These are phyloP conservation scores for Pichia eremophila DNA, from an alignment of 805 yeast species.

Conservation along the genomic window DNA sequence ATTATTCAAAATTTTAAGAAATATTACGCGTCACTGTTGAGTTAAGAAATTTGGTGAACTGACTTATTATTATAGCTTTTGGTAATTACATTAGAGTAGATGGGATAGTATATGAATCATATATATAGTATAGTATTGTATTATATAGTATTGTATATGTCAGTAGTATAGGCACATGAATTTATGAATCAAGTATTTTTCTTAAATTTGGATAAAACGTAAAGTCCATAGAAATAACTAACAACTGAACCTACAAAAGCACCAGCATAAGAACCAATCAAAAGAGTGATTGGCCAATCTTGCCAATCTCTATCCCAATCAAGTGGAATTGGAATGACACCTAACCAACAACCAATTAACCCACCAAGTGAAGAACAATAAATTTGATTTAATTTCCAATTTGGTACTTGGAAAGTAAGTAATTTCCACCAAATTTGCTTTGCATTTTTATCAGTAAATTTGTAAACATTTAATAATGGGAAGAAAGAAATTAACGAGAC, in stretches of 20 bases:
- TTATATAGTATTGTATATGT: no score
- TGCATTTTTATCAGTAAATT: conserved; percentile 29
- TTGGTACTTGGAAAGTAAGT: conserved; percentile 23
- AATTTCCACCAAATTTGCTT: conserved; percentile 20
- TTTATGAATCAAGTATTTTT: background rate
- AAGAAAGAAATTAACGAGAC: conserved; percentile 11
- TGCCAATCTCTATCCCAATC: conserved; percentile 99
- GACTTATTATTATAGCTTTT: no score
- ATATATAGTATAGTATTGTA: no score
- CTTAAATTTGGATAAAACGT: conserved; percentile 1
- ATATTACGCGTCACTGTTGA: no score
- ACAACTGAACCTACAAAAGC: conserved; percentile 42
- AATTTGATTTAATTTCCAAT: conserved; percentile 24
- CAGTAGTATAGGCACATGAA: no score
- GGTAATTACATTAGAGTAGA: no score
- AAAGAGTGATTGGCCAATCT: conserved; percentile 83
- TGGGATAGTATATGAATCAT: no score
- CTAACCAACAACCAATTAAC: conserved; percentile 76
- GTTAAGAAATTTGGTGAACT: no score
- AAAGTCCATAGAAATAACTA: conserved; percentile 13
- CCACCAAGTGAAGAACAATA: conserved; percentile 34
- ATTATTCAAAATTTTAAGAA: no score
- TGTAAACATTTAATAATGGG: conserved; percentile 31
- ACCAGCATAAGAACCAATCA: conserved; percentile 74
- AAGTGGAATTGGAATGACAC: conserved; percentile 86